Evolutionary conservation across 345 rosid genomes (phyloP).

Genomic region (Citrus medica): DNA sequence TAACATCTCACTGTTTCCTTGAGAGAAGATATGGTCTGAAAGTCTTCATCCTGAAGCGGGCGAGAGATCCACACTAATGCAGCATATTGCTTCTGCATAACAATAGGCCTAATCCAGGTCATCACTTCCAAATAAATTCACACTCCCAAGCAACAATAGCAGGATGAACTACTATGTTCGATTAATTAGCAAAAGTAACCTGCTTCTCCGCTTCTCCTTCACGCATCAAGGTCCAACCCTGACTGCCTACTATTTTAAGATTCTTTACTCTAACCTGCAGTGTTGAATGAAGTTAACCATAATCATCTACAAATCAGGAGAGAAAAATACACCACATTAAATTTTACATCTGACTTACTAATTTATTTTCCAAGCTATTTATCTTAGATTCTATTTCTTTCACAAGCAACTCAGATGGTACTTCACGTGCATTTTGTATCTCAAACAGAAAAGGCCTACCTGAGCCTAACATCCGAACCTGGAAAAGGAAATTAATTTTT

Average conservation of each 20-base stretch:
- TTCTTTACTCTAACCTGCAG: conserved; percentile 73
- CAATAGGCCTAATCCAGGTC: neutral
- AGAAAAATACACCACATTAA: neutral
- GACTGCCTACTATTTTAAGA: conserved; percentile 58
- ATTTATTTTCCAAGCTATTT: conserved; percentile 52
- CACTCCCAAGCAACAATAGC: neutral
- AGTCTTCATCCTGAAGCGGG: conserved; percentile 69
- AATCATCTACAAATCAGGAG: neutral
- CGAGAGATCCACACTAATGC: conserved; percentile 95
- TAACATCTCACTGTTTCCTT: conserved; percentile 59
- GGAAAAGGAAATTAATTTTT: conserved; percentile 20
- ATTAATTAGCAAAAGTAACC: conserved; percentile 35
- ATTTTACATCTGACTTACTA: conserved; percentile 43
- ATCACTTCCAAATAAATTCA: neutral
- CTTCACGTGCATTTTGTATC: conserved; percentile 76
- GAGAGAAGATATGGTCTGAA: conserved; percentile 45
- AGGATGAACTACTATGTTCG: neutral
- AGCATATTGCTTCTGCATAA: conserved; percentile 83
- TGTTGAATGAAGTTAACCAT: neutral
- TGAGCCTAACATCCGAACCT: conserved; percentile 99
- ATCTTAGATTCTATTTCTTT: conserved; percentile 66
- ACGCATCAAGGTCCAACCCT: conserved; percentile 86
- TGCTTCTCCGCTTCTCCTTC: conserved; percentile 99
- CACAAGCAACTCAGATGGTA: conserved; percentile 56
- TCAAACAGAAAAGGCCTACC: conserved; percentile 98